Conservation (phyloP, 192 early-diverging fungal genomes). For the Cladochytrium replicatum region DNA sequence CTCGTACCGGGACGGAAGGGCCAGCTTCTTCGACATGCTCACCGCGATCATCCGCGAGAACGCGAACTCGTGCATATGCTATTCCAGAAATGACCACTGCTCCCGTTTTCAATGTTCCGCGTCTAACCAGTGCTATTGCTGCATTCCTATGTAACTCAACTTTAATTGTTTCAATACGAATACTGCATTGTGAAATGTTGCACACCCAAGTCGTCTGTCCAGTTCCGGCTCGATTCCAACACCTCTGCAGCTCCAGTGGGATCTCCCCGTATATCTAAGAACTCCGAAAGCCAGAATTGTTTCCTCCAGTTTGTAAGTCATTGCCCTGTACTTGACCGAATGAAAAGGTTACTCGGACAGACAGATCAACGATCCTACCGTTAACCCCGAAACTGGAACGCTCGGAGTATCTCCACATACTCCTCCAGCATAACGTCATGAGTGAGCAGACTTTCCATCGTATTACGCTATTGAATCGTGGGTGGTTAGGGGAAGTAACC, state of each 20-base stretch:
- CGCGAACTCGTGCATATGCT: constrained; percentile 77
- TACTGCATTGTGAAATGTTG: no score
- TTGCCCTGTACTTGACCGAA: constrained; percentile 40
- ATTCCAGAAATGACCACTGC: constrained; percentile 78
- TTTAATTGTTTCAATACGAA: not conserved
- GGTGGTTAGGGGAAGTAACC: not conserved
- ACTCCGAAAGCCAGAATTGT: constrained; percentile 77
- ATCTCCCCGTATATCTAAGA: constrained; percentile 81
- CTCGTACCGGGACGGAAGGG: constrained; percentile 76
- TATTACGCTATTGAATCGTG: constrained; percentile 12
- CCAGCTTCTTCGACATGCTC: constrained; percentile 59
- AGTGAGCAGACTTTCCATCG: constrained; percentile 58
- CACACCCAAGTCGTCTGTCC: constrained; percentile 63
- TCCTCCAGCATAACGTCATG: constrained; percentile 84
- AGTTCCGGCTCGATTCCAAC: constrained; percentile 81
- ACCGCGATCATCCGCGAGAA: constrained; percentile 75
- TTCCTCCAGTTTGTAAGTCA: constrained; percentile 82
- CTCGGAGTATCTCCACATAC: constrained; percentile 82
- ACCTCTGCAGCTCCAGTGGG: constrained; percentile 65
- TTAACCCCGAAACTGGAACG: constrained; percentile 84
- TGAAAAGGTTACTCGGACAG: not conserved
- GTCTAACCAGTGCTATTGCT: constrained; percentile 77
- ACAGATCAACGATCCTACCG: constrained; percentile 14
- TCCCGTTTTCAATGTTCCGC: constrained; percentile 75
- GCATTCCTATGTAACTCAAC: constrained; percentile 43